These are phyloP conservation scores for Mrakia frigida DNA, from an alignment of 768 basidiomycete species.

Conservation along the genomic window DNA sequence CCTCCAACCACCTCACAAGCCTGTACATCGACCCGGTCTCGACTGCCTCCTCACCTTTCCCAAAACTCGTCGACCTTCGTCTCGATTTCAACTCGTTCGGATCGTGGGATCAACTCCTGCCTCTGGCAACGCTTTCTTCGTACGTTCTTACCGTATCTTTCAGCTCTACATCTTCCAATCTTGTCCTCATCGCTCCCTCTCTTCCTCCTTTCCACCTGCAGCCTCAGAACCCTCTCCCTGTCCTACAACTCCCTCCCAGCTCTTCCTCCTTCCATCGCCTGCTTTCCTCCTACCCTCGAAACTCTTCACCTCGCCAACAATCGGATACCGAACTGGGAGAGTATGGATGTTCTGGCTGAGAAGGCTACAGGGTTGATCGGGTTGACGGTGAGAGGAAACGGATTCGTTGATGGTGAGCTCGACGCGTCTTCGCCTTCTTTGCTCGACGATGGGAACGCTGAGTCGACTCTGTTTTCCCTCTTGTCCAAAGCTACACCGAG, in stretches of 20 bases:
- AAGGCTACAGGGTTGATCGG: neutral
- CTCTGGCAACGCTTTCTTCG: constrained; percentile 2
- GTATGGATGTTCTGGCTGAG: constrained; percentile 6
- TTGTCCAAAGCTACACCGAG: neutral
- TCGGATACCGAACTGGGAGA: constrained; percentile 17
- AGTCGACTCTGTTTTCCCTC: neutral
- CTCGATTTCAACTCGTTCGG: constrained; percentile 30
- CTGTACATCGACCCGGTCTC: neutral
- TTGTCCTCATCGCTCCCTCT: neutral
- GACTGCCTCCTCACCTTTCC: neutral
- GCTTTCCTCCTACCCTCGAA: constrained; percentile 1
- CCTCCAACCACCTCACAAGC: constrained; percentile 14
- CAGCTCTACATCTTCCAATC: too few species aligned
- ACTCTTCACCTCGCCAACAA: constrained; percentile 20
- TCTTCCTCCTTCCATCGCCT: neutral
- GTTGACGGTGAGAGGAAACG: constrained; percentile 19
- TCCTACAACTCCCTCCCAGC: constrained; percentile 23
- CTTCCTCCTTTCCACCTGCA: neutral
- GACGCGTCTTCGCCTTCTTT: neutral
- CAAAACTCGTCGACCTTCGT: constrained; percentile 10
- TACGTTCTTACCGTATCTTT: neutral
- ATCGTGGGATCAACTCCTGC: constrained; percentile 15
- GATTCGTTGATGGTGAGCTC: neutral
- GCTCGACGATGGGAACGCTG: neutral
- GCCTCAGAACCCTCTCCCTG: constrained; percentile 17